Evolutionary conservation across 768 basidiomycete genomes (phyloP).

Genomic region (Mycena latifolia): DNA sequence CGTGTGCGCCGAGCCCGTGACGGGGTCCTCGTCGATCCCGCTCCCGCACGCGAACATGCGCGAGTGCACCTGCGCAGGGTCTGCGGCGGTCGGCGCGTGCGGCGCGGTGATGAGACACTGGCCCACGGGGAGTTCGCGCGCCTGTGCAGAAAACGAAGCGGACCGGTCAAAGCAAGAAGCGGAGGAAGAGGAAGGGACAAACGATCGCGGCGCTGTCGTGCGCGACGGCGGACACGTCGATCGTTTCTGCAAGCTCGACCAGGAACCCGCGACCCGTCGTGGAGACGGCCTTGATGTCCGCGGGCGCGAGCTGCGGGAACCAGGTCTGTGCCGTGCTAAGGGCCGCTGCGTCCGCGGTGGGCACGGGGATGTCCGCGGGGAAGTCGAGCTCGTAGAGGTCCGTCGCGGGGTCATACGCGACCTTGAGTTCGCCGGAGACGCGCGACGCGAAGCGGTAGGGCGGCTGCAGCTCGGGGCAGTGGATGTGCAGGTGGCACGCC

Average conservation of each 20-base stretch:
- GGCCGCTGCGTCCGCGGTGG: slow-evolving; percentile 3
- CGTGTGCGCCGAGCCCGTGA: slow-evolving; percentile 35
- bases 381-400: slow-evolving; percentile 34
- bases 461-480: slow-evolving; percentile 26
- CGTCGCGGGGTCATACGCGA: slow-evolving; percentile 19
- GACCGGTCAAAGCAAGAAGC: too few relatives aligned
- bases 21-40: slow-evolving; percentile 32
- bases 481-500: slow-evolving; percentile 22
- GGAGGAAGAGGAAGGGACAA: too few relatives aligned
- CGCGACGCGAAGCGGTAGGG: slow-evolving; percentile 36
- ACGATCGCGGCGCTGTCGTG: slow-evolving; percentile 26
- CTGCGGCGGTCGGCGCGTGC: slow-evolving; percentile 24
- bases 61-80: slow-evolving; percentile 31
- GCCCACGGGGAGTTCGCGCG: slow-evolving; percentile 20
- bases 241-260: slow-evolving; percentile 27
- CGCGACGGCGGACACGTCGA: slow-evolving; percentile 23
- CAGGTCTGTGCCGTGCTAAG: slow-evolving; percentile 24
- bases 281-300: slow-evolving; percentile 24
- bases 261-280: slow-evolving; percentile 24
- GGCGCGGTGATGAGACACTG: slow-evolving; percentile 29
- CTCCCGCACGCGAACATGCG: slow-evolving; percentile 31
- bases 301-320: slow-evolving; percentile 24
- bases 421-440: slow-evolving; percentile 27
- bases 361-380: slow-evolving; percentile 29
- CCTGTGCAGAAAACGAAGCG: slow-evolving; percentile 8